Percentiles rank a stretch among this genome's conserved stretches.
phyloP scores from a whole-genome alignment of 2,329 filamentous ascomycete genomes.

The Thelonectria olida region DNA sequence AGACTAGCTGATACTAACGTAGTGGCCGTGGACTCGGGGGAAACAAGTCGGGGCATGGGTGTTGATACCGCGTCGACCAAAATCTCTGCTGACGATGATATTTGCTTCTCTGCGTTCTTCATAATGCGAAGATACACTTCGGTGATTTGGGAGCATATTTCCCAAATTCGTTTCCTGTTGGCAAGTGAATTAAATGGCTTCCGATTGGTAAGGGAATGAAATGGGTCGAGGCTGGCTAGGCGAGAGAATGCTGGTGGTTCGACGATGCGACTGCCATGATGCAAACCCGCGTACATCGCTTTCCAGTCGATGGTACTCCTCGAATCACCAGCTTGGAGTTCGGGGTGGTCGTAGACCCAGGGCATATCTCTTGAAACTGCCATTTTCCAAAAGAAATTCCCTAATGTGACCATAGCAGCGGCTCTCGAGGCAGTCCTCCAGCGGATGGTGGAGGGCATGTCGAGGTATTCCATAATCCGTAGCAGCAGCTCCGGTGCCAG shows the following conservation, averaged over 20 bases:
- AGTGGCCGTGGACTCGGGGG: not conserved
- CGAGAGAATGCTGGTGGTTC: not conserved
- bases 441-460: not conserved
- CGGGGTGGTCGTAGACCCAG: not conserved
- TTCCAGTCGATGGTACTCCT: not conserved
- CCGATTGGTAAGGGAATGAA: not conserved
- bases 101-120: not conserved
- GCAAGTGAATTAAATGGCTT: not conserved
- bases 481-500: not conserved
- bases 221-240: not conserved
- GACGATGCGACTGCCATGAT: not conserved
- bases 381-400: not conserved
- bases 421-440: not conserved
- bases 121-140: not conserved
- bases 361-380: not conserved
- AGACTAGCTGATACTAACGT: not conserved
- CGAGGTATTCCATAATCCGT: not conserved
- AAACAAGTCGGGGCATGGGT: not conserved
- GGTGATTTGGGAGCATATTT: not conserved
- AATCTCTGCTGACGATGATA: not conserved
- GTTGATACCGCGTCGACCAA: not conserved
- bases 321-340: not conserved
- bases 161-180: not conserved
- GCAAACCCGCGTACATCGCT: not conserved
- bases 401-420: not conserved